These are phyloP conservation scores for Penstemon davidsonii DNA, from an alignment of 257 asterid genomes.

Conservation along the genomic window DNA sequence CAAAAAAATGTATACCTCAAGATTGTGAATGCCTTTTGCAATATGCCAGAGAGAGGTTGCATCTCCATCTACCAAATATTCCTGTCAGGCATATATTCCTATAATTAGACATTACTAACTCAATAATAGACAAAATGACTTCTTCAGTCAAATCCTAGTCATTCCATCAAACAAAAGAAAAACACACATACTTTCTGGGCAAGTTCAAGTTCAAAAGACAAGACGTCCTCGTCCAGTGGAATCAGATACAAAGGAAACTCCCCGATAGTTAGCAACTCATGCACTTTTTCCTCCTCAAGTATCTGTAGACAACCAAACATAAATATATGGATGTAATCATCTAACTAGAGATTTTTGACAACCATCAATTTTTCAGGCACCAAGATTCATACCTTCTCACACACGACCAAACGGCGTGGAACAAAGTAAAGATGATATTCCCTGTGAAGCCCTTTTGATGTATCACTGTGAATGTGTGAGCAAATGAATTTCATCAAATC, in stretches of 20 bases:
- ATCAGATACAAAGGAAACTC: slow-evolving; percentile 81
- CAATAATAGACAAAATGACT: slow-evolving; percentile 3
- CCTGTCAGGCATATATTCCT: slow-evolving; percentile 50
- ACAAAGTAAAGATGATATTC: slow-evolving; percentile 90
- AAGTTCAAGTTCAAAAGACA: slow-evolving; percentile 91
- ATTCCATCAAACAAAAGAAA: slow-evolving; percentile 13
- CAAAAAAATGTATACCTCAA: slow-evolving; percentile 59
- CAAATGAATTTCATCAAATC: slow-evolving; percentile 78
- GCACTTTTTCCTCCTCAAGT: slow-evolving; percentile 93
- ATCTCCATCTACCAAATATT: slow-evolving; percentile 82
- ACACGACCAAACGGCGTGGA: slow-evolving; percentile 88
- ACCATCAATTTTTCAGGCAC: slow-evolving; percentile 3
- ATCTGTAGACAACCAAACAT: slow-evolving; percentile 45
- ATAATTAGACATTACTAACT: slow-evolving; percentile 33
- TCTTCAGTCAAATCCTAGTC: neutral
- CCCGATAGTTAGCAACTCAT: slow-evolving; percentile 71
- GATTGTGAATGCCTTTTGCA: slow-evolving; percentile 90
- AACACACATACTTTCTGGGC: slow-evolving; percentile 68
- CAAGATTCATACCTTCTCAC: slow-evolving; percentile 73
- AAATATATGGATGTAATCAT: slow-evolving; percentile 4
- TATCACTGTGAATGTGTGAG: slow-evolving; percentile 73
- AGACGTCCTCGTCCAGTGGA: slow-evolving; percentile 89
- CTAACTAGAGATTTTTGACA: slow-evolving; percentile 12
- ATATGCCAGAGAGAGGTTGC: slow-evolving; percentile 89
- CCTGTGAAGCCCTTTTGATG: slow-evolving; percentile 80